Percentiles rank a stretch among this genome's conserved stretches.
Evolutionary conservation across 2,329 filamentous ascomycete genomes (phyloP).

Genomic region (Hypoxylon sp.): DNA sequence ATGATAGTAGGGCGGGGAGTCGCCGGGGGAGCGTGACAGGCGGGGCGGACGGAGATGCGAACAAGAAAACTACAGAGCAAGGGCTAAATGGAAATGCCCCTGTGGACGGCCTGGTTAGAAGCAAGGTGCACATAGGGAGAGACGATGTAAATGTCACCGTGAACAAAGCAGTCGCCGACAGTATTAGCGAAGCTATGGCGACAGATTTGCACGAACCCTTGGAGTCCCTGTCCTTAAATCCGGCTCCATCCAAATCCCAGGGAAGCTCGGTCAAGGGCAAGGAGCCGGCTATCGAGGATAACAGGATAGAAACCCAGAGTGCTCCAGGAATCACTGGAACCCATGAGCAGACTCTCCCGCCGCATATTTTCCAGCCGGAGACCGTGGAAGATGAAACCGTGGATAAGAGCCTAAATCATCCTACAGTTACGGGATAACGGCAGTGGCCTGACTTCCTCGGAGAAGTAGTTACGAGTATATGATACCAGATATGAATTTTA

Average conservation of each 20-base stretch:
- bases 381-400: not conserved
- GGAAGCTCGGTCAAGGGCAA: slow-evolving; percentile 48
- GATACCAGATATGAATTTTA: slow-evolving; percentile 21
- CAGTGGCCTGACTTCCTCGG: not conserved
- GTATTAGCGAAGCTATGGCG: slow-evolving; percentile 54
- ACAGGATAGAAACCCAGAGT: slow-evolving; percentile 37
- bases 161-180: slow-evolving; percentile 50
- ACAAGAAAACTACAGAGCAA: slow-evolving; percentile 29
- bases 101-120: slow-evolving; percentile 18
- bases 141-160: slow-evolving; percentile 42
- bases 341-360: not conserved
- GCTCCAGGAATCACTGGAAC: not conserved
- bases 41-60: slow-evolving; percentile 22
- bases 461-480: not conserved
- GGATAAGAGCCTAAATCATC: slow-evolving; percentile 6
- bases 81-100: slow-evolving; percentile 35
- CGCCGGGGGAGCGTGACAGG: slow-evolving; percentile 41
- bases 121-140: not conserved
- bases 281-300: slow-evolving; percentile 38
- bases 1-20: slow-evolving; percentile 40
- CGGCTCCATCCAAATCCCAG: slow-evolving; percentile 19
- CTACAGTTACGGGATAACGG: slow-evolving; percentile 9
- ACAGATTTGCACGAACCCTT: slow-evolving; percentile 47
- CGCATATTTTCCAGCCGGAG: not conserved
- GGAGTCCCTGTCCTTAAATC: slow-evolving; percentile 28